Conservation (phyloP, 805 yeast genomes). For the Schwanniomyces polymorphus region DNA sequence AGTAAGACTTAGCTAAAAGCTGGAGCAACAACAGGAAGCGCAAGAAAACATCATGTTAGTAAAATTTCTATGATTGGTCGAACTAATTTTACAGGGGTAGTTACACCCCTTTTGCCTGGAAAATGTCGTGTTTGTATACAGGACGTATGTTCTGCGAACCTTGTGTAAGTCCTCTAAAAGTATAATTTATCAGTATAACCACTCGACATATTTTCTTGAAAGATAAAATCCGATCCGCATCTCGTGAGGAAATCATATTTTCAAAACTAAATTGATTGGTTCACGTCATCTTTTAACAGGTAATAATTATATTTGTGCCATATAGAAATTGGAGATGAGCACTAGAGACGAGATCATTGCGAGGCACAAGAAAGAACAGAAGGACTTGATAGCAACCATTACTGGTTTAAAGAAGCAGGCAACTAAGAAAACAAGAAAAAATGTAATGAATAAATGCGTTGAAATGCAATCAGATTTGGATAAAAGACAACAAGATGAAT, state of each 20-base stretch:
- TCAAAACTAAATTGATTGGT: too few species aligned
- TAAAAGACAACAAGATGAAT: constrained; percentile 54
- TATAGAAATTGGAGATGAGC: neutral
- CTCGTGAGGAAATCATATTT: neutral
- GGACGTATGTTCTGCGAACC: too few species aligned
- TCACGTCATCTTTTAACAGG: too few species aligned
- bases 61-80: neutral
- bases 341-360: constrained; percentile 48
- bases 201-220: too few species aligned
- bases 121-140: neutral
- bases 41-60: neutral
- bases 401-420: constrained; percentile 85
- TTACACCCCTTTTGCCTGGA: neutral
- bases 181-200: too few species aligned
- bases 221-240: neutral
- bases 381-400: constrained; percentile 63
- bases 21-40: neutral
- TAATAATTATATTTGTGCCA: neutral
- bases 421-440: constrained; percentile 73
- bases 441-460: constrained; percentile 58
- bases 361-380: constrained; percentile 67
- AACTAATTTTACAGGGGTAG: neutral
- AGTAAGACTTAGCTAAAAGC: neutral
- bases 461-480: constrained; percentile 59
- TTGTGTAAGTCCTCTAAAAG: too few species aligned